Percentiles rank a stretch among this genome's conserved stretches.
Conservation (phyloP, 768 basidiomycete genomes). For the Auriculariales sp. region DNA sequence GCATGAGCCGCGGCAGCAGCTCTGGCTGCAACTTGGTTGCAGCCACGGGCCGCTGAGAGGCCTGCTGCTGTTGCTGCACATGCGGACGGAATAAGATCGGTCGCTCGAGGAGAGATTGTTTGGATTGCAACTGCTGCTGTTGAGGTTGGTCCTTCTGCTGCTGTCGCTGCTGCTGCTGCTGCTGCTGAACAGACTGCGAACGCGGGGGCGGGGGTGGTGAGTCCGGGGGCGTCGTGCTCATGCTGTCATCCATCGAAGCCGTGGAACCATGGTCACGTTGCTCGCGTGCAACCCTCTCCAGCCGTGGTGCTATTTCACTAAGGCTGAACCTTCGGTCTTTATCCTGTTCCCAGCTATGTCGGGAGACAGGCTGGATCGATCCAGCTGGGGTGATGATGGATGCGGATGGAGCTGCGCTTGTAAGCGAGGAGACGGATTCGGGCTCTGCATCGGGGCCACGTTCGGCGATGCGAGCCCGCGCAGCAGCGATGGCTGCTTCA, state of each 20-base stretch:
- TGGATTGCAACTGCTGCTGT: too few relatives aligned
- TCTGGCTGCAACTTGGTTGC: too few relatives aligned
- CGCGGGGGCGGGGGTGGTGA: slow-evolving; percentile 27
- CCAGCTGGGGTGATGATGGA: too few relatives aligned
- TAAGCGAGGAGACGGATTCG: neutral
- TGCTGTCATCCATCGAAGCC: slow-evolving; percentile 28
- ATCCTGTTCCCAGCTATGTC: neutral
- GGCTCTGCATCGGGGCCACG: slow-evolving; percentile 18
- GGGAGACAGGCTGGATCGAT: too few relatives aligned
- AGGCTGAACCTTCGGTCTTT: slow-evolving; percentile 33
- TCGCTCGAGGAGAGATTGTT: too few relatives aligned
- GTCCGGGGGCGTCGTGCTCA: slow-evolving; percentile 41
- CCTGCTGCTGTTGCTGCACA: too few relatives aligned
- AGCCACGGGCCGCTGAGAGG: too few relatives aligned
- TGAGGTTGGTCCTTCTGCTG: too few relatives aligned
- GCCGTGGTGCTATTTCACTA: slow-evolving; percentile 41
- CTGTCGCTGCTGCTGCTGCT: neutral
- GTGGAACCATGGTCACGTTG: slow-evolving; percentile 10
- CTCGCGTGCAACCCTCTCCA: slow-evolving; percentile 17
- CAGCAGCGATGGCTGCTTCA: slow-evolving; percentile 45
- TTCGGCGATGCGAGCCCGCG: slow-evolving; percentile 57
- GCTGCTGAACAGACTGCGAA: neutral
- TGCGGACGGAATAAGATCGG: neutral
- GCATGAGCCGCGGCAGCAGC: neutral
- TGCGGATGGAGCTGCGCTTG: neutral